These are phyloP conservation scores for Acorus gramineus DNA, from an alignment of 106 monocot genomes.

Conservation along the genomic window DNA sequence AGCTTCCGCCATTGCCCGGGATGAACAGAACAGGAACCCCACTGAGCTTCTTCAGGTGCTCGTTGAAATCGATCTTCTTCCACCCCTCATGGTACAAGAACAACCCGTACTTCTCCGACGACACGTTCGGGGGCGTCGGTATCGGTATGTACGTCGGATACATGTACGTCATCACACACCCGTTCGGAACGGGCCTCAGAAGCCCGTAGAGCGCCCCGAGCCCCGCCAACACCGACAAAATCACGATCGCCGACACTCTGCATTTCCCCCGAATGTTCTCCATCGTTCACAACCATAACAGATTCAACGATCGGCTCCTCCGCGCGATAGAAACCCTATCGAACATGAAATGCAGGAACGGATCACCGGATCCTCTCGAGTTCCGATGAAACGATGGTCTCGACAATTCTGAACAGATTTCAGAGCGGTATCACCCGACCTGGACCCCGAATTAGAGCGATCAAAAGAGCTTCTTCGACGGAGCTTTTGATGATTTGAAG, in stretches of 20 bases:
- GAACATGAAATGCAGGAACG: too few species aligned
- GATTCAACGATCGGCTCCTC: background rate
- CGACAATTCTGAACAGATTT: too few species aligned
- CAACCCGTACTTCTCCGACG: conserved; percentile 69
- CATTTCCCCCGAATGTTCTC: conserved; percentile 32
- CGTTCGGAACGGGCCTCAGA: conserved; percentile 60
- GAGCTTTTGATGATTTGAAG: too few species aligned
- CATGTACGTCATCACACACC: conserved; percentile 95
- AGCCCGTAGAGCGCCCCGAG: conserved; percentile 48
- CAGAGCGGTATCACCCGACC: too few species aligned
- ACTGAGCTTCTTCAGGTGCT: conserved; percentile 61
- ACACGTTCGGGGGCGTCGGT: conserved; percentile 39
- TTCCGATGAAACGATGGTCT: too few species aligned
- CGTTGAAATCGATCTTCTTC: conserved; percentile 81
- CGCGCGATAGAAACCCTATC: too few species aligned
- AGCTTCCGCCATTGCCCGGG: conserved; percentile 97
- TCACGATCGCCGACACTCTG: conserved; percentile 30
- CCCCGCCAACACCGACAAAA: conserved; percentile 24
- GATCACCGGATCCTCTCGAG: too few species aligned
- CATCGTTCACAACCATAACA: conserved; percentile 8
- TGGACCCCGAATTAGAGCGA: too few species aligned
- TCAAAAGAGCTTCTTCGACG: too few species aligned
- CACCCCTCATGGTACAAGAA: conserved; percentile 97
- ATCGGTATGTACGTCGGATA: conserved; percentile 95
- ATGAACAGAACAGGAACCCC: conserved; percentile 94